A percentile compares a stretch with the other conserved stretches of the same genome.
Evolutionary conservation across 1,284 basidiomycete genomes (phyloP).

Genomic region (Jaminaea rosea): DNA sequence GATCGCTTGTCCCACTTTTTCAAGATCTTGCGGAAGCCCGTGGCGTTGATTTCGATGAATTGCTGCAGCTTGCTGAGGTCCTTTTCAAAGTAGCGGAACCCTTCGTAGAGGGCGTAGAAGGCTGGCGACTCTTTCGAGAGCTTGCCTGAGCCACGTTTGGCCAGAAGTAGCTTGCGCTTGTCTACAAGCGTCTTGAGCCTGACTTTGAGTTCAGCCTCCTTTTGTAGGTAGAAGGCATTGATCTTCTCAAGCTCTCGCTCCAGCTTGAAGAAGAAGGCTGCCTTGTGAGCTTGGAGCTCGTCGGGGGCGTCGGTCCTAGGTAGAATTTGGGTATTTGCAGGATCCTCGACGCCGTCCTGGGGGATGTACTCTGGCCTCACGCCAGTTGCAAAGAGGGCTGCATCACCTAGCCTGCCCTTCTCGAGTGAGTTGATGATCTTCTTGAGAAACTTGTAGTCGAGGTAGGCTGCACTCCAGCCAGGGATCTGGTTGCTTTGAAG

Average conservation of each 20-base stretch:
- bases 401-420: conserved; percentile 79
- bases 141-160: conserved; percentile 23
- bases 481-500: conserved; percentile 94
- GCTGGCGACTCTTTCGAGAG: conserved; percentile 40
- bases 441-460: conserved; percentile 76
- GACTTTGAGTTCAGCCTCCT: conserved; percentile 83
- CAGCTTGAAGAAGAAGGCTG: conserved; percentile 98
- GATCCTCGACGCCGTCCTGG: conserved; percentile 1
- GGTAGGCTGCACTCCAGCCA: conserved; percentile 90
- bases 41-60: conserved; percentile 97
- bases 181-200: conserved; percentile 86
- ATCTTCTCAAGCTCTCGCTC: conserved; percentile 99
- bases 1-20: conserved; percentile 99
- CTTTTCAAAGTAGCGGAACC: conserved; percentile 85
- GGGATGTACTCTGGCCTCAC: conserved; percentile 55
- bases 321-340: conserved; percentile 23
- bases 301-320: conserved; percentile 28
- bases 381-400: conserved; percentile 73
- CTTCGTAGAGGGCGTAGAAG: conserved; percentile 69
- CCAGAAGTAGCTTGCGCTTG: conserved; percentile 63
- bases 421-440: conserved; percentile 93
- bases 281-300: conserved; percentile 65
- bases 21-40: conserved; percentile 91
- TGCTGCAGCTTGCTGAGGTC: conserved; percentile 93
- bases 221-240: conserved; percentile 97